phyloP scores from a whole-genome alignment of 1,284 basidiomycete species.

The Malassezia globosa region DNA sequence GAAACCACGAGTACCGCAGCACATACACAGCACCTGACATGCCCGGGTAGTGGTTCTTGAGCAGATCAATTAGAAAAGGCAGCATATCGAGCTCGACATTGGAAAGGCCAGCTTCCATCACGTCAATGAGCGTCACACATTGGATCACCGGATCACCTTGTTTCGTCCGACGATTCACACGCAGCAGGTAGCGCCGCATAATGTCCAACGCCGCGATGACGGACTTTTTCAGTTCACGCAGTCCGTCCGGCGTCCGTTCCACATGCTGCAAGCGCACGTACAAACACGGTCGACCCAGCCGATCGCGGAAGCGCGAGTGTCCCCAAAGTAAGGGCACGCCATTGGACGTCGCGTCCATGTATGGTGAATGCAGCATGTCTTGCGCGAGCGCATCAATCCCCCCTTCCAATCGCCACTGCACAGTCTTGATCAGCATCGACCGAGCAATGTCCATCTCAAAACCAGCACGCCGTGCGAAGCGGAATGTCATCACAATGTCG shows the following conservation, averaged over 20 bases:
- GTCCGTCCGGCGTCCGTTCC: constrained; percentile 29
- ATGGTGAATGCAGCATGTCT: constrained; percentile 14
- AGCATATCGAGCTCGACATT: constrained; percentile 43
- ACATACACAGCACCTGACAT: constrained; percentile 55
- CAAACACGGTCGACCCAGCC: constrained; percentile 34
- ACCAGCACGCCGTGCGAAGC: constrained; percentile 7
- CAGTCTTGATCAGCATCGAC: constrained; percentile 1
- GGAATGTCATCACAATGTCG: constrained; percentile 9
- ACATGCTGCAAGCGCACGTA: constrained; percentile 35
- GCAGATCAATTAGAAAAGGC: constrained; percentile 39
- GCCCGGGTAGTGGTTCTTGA: constrained; percentile 44
- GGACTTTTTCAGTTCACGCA: constrained; percentile 41
- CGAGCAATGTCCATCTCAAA: constrained; percentile 3
- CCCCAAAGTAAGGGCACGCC: constrained; percentile 39
- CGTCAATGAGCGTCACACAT: constrained; percentile 31
- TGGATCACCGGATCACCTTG: constrained; percentile 24
- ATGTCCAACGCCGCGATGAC: constrained; percentile 43
- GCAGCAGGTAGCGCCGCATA: constrained; percentile 27
- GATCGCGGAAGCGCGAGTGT: constrained; percentile 33
- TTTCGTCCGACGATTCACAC: constrained; percentile 9
- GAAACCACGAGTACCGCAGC: constrained; percentile 70
- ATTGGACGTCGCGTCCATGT: constrained; percentile 12
- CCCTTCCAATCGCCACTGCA: constrained; percentile 14
- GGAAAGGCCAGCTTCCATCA: constrained; percentile 30
- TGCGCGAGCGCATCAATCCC: constrained; percentile 9